Conservation (phyloP, 805 yeast species). For the Pichia occidentalis region DNA sequence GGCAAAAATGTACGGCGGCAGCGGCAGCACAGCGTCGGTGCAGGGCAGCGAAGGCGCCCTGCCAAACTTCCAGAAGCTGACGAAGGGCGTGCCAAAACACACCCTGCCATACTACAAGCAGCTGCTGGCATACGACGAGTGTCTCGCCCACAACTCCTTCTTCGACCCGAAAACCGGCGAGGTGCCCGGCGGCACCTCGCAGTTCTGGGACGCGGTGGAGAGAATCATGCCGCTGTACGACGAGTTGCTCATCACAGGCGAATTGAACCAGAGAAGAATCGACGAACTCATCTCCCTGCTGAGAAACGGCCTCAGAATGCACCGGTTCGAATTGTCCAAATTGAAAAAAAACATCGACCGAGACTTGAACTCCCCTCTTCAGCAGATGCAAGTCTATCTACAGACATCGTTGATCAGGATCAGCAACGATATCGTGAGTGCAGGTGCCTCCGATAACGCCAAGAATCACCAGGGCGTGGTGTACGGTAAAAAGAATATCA, state of each 20-base stretch:
- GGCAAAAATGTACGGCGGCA: neutral
- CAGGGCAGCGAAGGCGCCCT: too few species aligned
- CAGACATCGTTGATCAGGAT: constrained; percentile 39
- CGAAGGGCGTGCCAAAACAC: constrained; percentile 22
- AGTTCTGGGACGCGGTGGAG: constrained; percentile 46
- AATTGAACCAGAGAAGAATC: constrained; percentile 38
- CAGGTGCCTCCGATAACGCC: too few species aligned
- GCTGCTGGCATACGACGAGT: constrained; percentile 46
- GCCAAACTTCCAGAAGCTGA: constrained; percentile 11
- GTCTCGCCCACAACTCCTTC: constrained; percentile 30
- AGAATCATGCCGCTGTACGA: constrained; percentile 45
- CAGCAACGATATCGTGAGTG: constrained; percentile 37
- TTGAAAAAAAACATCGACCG: constrained; percentile 52
- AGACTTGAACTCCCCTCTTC: constrained; percentile 45
- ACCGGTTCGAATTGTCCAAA: constrained; percentile 45
- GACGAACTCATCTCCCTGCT: constrained; percentile 42
- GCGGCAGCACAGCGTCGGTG: constrained; percentile 5
- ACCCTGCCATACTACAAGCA: constrained; percentile 46
- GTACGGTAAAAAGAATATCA: constrained; percentile 27
- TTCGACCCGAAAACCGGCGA: constrained; percentile 31
- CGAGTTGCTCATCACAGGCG: constrained; percentile 40
- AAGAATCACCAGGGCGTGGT: too few species aligned
- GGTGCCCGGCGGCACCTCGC: constrained; percentile 29
- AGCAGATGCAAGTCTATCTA: constrained; percentile 39
- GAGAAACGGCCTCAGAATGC: constrained; percentile 50